Conservation (phyloP, 2,329 filamentous ascomycete species). For the Thermothelomyces thermophilus region DNA sequence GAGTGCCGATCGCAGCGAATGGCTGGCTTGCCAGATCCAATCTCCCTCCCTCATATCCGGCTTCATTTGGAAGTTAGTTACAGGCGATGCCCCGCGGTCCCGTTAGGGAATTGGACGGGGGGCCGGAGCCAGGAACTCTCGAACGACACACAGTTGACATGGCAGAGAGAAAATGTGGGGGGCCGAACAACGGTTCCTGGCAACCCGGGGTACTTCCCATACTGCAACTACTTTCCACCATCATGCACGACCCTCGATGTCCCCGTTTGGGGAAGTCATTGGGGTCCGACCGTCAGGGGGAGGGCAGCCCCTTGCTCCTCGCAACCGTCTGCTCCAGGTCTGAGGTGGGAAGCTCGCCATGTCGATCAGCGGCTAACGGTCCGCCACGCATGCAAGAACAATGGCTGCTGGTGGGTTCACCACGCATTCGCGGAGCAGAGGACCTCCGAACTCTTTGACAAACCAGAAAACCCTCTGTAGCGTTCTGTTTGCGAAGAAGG, state of each 20-base stretch:
- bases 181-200: constrained; percentile 11
- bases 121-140: not conserved
- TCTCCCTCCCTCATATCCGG: constrained; percentile 23
- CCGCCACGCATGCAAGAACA: not conserved
- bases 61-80: constrained; percentile 22
- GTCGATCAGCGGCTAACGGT: constrained; percentile 12
- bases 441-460: not conserved
- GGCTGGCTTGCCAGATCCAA: constrained; percentile 21
- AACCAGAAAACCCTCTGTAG: not conserved
- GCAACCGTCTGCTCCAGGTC: constrained; percentile 1
- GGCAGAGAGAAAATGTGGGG: constrained; percentile 20
- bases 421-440: constrained; percentile 9
- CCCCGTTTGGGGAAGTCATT: constrained; percentile 5
- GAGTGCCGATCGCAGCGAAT: constrained; percentile 21
- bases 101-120: constrained; percentile 23
- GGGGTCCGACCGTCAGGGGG: not conserved
- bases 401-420: not conserved
- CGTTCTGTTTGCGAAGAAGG: not conserved
- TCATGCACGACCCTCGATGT: constrained; percentile 21
- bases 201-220: constrained; percentile 24
- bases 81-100: constrained; percentile 18
- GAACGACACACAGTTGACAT: constrained; percentile 3
- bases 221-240: constrained; percentile 21
- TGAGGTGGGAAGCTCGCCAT: constrained; percentile 9
- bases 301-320: constrained; percentile 1